Evolutionary conservation across 2,329 filamentous ascomycete genomes (phyloP), one percentile per base, ranked within the genome.

Genomic region (Colletotrichum cuscutae): DNA sequence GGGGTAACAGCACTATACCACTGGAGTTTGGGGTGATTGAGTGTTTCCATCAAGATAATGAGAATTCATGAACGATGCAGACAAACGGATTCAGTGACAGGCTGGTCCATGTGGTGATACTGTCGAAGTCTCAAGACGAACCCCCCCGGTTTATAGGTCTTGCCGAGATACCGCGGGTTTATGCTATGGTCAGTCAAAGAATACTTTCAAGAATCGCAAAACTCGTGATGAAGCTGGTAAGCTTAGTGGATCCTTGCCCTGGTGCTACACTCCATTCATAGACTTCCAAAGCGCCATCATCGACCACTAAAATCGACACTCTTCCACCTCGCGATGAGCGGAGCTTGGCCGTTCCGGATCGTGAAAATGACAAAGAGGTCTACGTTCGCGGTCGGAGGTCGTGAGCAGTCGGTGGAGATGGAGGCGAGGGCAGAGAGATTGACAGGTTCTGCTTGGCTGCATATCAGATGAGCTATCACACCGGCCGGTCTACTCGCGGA

Each of bases 1-100:
- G 46, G 61, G 28, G 52, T 30, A 71, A 62, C 15, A 70, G 67
- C 35, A 71, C 67, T 70, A 71, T 66, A 71, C 30, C 66, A 58
- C 57, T 19, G 35, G 32, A 64, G 62, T 56, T 30, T 22, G n/a
- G 49, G 28, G 19, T 35, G 24, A 19, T 53, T 26, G 46, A 24
- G 37, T 42, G 13, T 42, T 37, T 56, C 5, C 32, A 61, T 56
- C 6, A 4, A 26, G 12, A 53, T 63, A 26, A n/a, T 11, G 28
- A 15, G 5, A 19, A 3, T 26, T 22, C 12, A 37, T 19, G 3
- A 5, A 19, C 19, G 24, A 26, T 7, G n/a, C n/a, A 22, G 8
- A 24, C 26, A 7, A 11, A n/a, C 28, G 8, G 5, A 30, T 9
- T 32, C 2, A 9, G 42, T 15, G n/a, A n/a, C 13, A 6, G 7